Evolutionary conservation across 352 stramenopile genomes (phyloP), one percentile per base, ranked within the genome.

Genomic region (Phytophthora capsici): DNA sequence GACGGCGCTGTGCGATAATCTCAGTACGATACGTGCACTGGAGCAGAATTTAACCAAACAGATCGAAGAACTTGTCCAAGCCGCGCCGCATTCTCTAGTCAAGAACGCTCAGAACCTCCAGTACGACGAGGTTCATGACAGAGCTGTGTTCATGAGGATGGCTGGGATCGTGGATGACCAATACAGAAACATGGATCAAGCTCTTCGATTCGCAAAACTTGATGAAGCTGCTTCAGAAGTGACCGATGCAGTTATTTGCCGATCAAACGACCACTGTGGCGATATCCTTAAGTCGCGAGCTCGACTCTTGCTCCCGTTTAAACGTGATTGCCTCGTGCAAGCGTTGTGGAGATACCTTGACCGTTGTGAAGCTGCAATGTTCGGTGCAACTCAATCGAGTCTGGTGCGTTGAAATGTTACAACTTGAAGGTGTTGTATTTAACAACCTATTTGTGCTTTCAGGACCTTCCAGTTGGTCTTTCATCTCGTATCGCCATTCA

Each of bases 41-140:
- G 46, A 53, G n/a, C 46, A 53, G n/a, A 53, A 53, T 41, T 23
- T 41, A 25, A 40, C 8, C 46, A 53, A 16, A 2, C 46, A 53
- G 46, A 41, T 41, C 1, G 26, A 38, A 4, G 45, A 52, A 5
- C 26, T 53, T 19, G 3, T 53, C 6, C 28, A 38, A 51, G 44
- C 2, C 44, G 10, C 34, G 25, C 22, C 25, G 0, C 23, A 14
- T 51, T 32, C 14, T 5, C 44, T 37, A 0, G 25, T 23, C 8
- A 16, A 25, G 6, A 23, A 3, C 3, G 13, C 23, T 19, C 44
- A 19, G 16, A 49, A 49, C 6, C 43, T 49, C 6, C 43, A 22
- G 16, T 51, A 51, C 25, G 25, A 37, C 14, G 17, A 17, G 6
- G 13, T 10, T 16, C 25, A 51, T 9, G 45, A 51, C 23, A 3